phyloP scores from a whole-genome alignment of 2,329 filamentous ascomycete genomes.

The Diplodia seriata region DNA sequence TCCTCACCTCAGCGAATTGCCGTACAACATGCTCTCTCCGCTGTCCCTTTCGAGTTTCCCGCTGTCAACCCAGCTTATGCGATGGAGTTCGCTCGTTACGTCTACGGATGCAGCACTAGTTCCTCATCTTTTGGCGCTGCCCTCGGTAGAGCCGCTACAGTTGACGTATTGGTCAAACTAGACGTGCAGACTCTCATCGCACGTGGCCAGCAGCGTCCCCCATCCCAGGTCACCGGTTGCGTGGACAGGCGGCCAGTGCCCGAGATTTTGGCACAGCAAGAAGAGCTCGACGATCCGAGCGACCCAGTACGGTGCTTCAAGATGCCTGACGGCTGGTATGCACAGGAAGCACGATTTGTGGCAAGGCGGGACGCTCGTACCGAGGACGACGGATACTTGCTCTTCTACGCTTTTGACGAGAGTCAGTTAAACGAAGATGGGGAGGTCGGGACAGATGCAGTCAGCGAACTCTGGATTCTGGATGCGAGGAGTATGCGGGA shows the following conservation, averaged over 20 bases:
- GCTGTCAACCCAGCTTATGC: slow-evolving; percentile 61
- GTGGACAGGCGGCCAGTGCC: slow-evolving; percentile 64
- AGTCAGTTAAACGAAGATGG: slow-evolving; percentile 63
- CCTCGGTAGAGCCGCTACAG: slow-evolving; percentile 69
- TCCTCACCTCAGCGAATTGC: slow-evolving; percentile 67
- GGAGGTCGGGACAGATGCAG: slow-evolving; percentile 49
- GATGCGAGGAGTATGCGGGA: slow-evolving; percentile 68
- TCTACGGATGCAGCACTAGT: slow-evolving; percentile 72
- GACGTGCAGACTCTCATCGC: slow-evolving; percentile 62
- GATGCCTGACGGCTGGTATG: slow-evolving; percentile 67
- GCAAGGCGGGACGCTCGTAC: slow-evolving; percentile 49
- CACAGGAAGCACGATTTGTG: slow-evolving; percentile 73
- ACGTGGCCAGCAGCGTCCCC: slow-evolving; percentile 56
- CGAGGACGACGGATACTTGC: slow-evolving; percentile 72
- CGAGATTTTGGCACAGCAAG: slow-evolving; percentile 57
- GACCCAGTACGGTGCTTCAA: slow-evolving; percentile 68
- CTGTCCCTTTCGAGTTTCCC: slow-evolving; percentile 73
- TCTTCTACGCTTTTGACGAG: slow-evolving; percentile 76
- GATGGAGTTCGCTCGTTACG: slow-evolving; percentile 65
- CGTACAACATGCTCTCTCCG: slow-evolving; percentile 69
- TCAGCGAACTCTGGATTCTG: slow-evolving; percentile 72
- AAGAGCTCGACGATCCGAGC: slow-evolving; percentile 39
- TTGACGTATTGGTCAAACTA: slow-evolving; percentile 69
- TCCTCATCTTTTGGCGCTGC: slow-evolving; percentile 65
- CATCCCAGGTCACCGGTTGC: slow-evolving; percentile 63